Evolutionary conservation across 164 flowering plant species (phyloP).

Genomic region (Akebia trifoliata): DNA sequence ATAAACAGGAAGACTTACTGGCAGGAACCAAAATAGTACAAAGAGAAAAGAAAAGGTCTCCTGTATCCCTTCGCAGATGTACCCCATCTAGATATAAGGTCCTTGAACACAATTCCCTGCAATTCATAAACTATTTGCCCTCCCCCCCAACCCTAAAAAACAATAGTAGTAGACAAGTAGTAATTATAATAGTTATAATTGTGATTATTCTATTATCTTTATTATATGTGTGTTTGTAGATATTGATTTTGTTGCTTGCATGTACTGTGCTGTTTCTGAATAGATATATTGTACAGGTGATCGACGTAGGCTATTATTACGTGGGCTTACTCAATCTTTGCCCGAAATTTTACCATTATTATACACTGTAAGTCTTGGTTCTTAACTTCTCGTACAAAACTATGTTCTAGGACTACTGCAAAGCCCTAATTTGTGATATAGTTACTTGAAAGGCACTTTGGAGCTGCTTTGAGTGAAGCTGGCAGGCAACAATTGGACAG

Average conservation of each 20-base stretch:
- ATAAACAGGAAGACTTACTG: too few relatives aligned
- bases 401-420: not conserved
- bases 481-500: constrained; percentile 57
- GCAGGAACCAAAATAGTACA: too few relatives aligned
- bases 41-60: too few relatives aligned
- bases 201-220: too few relatives aligned
- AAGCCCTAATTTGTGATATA: constrained; percentile 23
- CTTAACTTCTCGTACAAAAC: not conserved
- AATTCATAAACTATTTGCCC: too few relatives aligned
- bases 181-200: too few relatives aligned
- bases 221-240: not conserved
- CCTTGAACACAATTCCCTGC: too few relatives aligned
- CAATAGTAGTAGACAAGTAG: too few relatives aligned
- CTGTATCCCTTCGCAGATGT: too few relatives aligned
- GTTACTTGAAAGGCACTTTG: constrained; percentile 90
- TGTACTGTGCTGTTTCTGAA: constrained; percentile 11
- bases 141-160: too few relatives aligned
- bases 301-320: constrained; percentile 74
- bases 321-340: constrained; percentile 84
- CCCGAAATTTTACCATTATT: constrained; percentile 80
- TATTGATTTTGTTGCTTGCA: constrained; percentile 3
- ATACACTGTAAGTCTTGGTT: constrained; percentile 51
- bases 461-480: constrained; percentile 82
- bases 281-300: constrained; percentile 53
- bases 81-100: too few relatives aligned